Evolutionary conservation across 179 eudicot species (phyloP).

Genomic region (Amaranthus tricolor): DNA sequence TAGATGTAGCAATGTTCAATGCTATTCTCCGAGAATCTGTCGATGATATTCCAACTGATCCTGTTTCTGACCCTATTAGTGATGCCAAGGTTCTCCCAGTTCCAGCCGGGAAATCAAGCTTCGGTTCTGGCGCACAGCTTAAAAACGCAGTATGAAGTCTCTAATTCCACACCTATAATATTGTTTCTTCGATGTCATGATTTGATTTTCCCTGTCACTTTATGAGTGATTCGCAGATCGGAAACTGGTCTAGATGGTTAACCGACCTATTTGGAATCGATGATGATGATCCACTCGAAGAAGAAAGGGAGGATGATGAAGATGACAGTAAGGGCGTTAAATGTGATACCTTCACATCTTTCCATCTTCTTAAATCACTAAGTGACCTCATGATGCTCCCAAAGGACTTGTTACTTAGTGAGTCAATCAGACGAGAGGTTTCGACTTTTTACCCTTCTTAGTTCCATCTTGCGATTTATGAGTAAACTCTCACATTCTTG

Average conservation of each 20-base stretch:
- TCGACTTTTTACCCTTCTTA: constrained; percentile 10
- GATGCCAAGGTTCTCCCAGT: constrained; percentile 77
- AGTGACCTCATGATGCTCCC: constrained; percentile 99
- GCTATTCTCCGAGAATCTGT: constrained; percentile 89
- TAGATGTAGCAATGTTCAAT: constrained; percentile 96
- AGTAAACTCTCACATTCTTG: constrained; percentile 2
- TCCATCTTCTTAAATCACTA: constrained; percentile 77
- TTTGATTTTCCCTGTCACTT: background rate
- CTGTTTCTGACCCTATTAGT: constrained; percentile 88
- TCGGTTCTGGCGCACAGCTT: constrained; percentile 90
- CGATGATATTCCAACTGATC: constrained; percentile 92
- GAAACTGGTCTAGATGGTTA: constrained; percentile 93
- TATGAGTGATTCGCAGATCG: constrained; percentile 48
- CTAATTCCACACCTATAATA: background rate
- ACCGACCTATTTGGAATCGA: constrained; percentile 85
- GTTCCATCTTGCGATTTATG: no score
- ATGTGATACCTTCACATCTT: constrained; percentile 57
- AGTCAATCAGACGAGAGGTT: constrained; percentile 75
- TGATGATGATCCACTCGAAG: constrained; percentile 59
- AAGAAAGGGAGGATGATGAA: constrained; percentile 25
- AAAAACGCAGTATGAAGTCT: constrained; percentile 76
- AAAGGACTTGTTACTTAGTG: constrained; percentile 69
- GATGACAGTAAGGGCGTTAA: constrained; percentile 19
- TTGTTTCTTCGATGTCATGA: background rate
- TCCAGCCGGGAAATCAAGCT: constrained; percentile 82